These are phyloP conservation scores for Aspergillus melleus DNA, from an alignment of 2,329 filamentous ascomycete species.

Conservation along the genomic window DNA sequence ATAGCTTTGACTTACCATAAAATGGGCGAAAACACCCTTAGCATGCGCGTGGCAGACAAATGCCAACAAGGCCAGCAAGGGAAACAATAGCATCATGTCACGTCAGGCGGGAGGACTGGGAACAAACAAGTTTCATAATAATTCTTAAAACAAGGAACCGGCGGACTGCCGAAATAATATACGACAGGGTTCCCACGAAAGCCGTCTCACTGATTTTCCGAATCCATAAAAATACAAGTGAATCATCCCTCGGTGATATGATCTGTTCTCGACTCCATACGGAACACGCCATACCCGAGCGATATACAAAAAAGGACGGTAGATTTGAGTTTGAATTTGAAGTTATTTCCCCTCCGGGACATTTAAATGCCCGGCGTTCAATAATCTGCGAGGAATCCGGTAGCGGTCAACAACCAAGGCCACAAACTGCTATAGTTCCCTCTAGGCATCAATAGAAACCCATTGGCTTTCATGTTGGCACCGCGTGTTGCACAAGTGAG, in stretches of 20 bases:
- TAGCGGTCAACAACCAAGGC: background rate
- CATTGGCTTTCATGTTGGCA: background rate
- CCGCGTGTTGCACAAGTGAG: no score
- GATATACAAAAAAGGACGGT: background rate
- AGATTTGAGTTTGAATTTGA: background rate
- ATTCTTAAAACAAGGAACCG: background rate
- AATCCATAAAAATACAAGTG: background rate
- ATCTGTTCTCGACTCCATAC: background rate
- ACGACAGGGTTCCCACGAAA: background rate
- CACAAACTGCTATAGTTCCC: background rate
- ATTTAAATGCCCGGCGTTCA: background rate
- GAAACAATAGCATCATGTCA: constrained; percentile 2
- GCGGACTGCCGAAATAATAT: background rate
- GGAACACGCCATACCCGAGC: background rate
- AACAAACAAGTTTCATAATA: background rate
- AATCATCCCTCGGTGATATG: background rate
- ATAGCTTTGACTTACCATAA: constrained; percentile 25
- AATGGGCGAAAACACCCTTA: constrained; percentile 35
- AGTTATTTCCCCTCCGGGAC: background rate
- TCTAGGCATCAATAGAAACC: background rate
- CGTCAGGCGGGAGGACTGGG: background rate
- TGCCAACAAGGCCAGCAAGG: constrained; percentile 2
- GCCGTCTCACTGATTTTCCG: background rate
- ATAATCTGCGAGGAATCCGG: background rate
- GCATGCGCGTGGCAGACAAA: constrained; percentile 12